Evolutionary conservation across 768 basidiomycete genomes (phyloP).

Genomic region (Coprinellus aureogranulatus): DNA sequence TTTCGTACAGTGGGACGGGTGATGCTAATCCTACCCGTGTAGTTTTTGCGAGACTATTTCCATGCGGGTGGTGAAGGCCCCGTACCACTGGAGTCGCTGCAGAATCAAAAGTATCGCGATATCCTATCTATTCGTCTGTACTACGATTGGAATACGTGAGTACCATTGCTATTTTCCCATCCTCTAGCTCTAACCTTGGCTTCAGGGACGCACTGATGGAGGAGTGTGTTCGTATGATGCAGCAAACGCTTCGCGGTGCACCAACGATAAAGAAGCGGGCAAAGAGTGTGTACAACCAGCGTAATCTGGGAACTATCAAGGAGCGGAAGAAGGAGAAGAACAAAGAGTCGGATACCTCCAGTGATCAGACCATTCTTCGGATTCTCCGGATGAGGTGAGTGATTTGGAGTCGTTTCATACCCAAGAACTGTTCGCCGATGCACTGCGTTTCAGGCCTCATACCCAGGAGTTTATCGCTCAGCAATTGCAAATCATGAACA

Average conservation of each 20-base stretch:
- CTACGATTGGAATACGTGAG: constrained; percentile 94
- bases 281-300: constrained; percentile 89
- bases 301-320: constrained; percentile 95
- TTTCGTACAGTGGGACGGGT: neutral
- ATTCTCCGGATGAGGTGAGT: constrained; percentile 90
- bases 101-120: constrained; percentile 94
- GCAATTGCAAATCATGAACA: constrained; percentile 76
- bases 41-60: constrained; percentile 96
- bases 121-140: constrained; percentile 87
- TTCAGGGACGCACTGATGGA: constrained; percentile 81
- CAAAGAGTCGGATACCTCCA: constrained; percentile 71
- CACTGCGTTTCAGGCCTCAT: constrained; percentile 50
- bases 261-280: constrained; percentile 82
- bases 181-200: too few species aligned
- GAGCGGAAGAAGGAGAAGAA: constrained; percentile 91
- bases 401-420: constrained; percentile 1
- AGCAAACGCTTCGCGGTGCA: constrained; percentile 72
- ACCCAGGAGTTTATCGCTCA: constrained; percentile 87
- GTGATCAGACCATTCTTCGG: constrained; percentile 89
- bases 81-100: constrained; percentile 78
- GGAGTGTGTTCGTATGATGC: constrained; percentile 95
- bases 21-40: constrained; percentile 3
- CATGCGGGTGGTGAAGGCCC: constrained; percentile 92
- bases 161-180: neutral
- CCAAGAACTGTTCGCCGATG: neutral